Evolutionary conservation across 1,139 yeast species (phyloP).

Genomic region (Hanseniaspora uvarum): DNA sequence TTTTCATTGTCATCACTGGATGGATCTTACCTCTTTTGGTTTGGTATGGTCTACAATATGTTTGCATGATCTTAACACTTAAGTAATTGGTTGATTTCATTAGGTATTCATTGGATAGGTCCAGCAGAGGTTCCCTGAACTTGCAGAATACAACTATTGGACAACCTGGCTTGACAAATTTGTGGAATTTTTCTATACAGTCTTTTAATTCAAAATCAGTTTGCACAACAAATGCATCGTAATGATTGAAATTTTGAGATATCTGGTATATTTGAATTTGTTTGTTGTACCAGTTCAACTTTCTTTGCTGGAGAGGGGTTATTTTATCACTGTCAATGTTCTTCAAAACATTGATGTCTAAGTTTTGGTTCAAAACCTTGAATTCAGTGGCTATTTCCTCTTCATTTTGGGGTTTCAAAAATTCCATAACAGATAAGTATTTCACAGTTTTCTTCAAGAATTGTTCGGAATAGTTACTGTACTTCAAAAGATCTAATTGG

Average conservation of each 20-base stretch:
- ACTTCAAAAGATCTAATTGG: slow-evolving; percentile 59
- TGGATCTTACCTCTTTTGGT: slow-evolving; percentile 90
- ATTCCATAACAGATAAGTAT: slow-evolving; percentile 68
- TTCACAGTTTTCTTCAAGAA: slow-evolving; percentile 48
- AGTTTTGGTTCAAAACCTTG: slow-evolving; percentile 40
- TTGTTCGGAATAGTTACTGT: slow-evolving; percentile 52
- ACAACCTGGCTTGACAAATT: slow-evolving; percentile 72
- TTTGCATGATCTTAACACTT: slow-evolving; percentile 75
- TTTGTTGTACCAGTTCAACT: slow-evolving; percentile 34
- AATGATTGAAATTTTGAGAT: slow-evolving; percentile 40
- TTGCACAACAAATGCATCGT: slow-evolving; percentile 69
- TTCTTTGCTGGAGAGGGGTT: slow-evolving; percentile 48
- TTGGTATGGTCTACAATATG: slow-evolving; percentile 78
- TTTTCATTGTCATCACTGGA: slow-evolving; percentile 87
- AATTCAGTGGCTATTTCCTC: slow-evolving; percentile 42
- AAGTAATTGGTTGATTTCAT: slow-evolving; percentile 57
- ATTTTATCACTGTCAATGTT: slow-evolving; percentile 52
- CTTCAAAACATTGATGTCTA: slow-evolving; percentile 37
- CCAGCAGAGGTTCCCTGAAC: slow-evolving; percentile 66
- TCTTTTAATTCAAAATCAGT: slow-evolving; percentile 63
- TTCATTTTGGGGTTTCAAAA: slow-evolving; percentile 54
- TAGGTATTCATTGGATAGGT: slow-evolving; percentile 52
- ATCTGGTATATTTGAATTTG: slow-evolving; percentile 48
- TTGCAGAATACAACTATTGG: slow-evolving; percentile 77
- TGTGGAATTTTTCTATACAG: slow-evolving; percentile 51